Percentiles rank a stretch among this genome's conserved stretches.
phyloP scores from a whole-genome alignment of 495 filamentous ascomycete species.

The Penicillium malachiteum region DNA sequence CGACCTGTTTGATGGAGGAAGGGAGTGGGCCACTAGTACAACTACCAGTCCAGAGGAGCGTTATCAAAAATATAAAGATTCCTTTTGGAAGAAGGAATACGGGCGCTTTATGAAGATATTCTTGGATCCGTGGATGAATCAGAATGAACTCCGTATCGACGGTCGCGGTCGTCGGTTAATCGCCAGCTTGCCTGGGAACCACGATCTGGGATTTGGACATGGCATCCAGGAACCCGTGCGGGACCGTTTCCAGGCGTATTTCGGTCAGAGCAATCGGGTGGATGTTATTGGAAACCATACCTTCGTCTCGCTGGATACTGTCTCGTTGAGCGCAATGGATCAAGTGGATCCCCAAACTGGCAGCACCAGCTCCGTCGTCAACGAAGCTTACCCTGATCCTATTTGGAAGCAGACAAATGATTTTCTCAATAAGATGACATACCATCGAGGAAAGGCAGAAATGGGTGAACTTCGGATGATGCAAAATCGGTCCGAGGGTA shows the following conservation, averaged over 20 bases:
- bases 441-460: constrained; percentile 42
- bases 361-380: constrained; percentile 31
- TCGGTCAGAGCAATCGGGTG: constrained; percentile 84
- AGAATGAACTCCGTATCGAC: constrained; percentile 35
- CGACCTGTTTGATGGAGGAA: constrained; percentile 93
- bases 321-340: constrained; percentile 76
- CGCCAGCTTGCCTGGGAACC: constrained; percentile 86
- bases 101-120: constrained; percentile 78
- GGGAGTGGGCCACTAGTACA: constrained; percentile 81
- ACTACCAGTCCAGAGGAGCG: constrained; percentile 65
- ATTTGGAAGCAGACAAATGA: constrained; percentile 76
- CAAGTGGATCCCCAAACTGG: constrained; percentile 50
- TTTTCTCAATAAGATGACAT: constrained; percentile 66
- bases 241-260: constrained; percentile 80
- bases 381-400: constrained; percentile 43
- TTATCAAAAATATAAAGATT: constrained; percentile 72
- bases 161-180: constrained; percentile 63
- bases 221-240: constrained; percentile 77
- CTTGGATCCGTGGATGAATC: constrained; percentile 57
- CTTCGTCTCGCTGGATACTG: constrained; percentile 85
- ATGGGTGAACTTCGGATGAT: constrained; percentile 40
- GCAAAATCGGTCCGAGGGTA: constrained; percentile 41
- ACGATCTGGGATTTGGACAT: constrained; percentile 91
- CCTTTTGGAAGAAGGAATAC: constrained; percentile 83
- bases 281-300: constrained; percentile 94